A percentile compares a stretch with the other conserved stretches of the same genome.
These are phyloP conservation scores for Uromyces viciae-fabae DNA, from an alignment of 1,284 basidiomycete species.

Conservation along the genomic window DNA sequence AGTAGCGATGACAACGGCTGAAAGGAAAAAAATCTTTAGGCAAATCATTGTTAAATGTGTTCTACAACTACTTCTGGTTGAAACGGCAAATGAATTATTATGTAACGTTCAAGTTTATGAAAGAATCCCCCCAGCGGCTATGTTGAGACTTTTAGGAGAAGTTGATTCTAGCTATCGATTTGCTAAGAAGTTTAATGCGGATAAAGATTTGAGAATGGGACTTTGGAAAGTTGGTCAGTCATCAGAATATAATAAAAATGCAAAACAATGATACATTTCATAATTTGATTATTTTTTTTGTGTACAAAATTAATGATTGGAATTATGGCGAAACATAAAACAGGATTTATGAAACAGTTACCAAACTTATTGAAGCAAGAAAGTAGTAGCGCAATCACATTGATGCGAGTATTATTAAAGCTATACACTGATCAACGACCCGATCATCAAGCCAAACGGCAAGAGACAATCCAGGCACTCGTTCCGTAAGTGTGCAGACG, in stretches of 20 bases:
- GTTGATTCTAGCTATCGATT: slow-evolving; percentile 97
- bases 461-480: slow-evolving; percentile 79
- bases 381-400: slow-evolving; percentile 88
- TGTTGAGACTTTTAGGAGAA: slow-evolving; percentile 86
- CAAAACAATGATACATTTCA: slow-evolving; percentile 6
- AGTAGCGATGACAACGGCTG: slow-evolving; percentile 58
- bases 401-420: slow-evolving; percentile 82
- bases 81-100: slow-evolving; percentile 92
- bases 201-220: slow-evolving; percentile 91
- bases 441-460: slow-evolving; percentile 74
- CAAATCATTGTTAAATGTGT: slow-evolving; percentile 99
- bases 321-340: too few relatives aligned
- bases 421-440: slow-evolving; percentile 92
- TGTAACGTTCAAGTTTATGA: slow-evolving; percentile 87
- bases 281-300: neutral
- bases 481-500: slow-evolving; percentile 84
- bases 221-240: slow-evolving; percentile 95
- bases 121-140: slow-evolving; percentile 87
- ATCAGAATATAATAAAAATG: too few relatives aligned
- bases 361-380: slow-evolving; percentile 98
- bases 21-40: slow-evolving; percentile 87
- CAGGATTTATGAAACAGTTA: slow-evolving; percentile 99
- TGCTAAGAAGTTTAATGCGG: slow-evolving; percentile 93
- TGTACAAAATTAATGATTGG: neutral
- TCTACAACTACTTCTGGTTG: slow-evolving; percentile 89